phyloP scores from a whole-genome alignment of 768 basidiomycete genomes.

The Collybiopsis confluens region DNA sequence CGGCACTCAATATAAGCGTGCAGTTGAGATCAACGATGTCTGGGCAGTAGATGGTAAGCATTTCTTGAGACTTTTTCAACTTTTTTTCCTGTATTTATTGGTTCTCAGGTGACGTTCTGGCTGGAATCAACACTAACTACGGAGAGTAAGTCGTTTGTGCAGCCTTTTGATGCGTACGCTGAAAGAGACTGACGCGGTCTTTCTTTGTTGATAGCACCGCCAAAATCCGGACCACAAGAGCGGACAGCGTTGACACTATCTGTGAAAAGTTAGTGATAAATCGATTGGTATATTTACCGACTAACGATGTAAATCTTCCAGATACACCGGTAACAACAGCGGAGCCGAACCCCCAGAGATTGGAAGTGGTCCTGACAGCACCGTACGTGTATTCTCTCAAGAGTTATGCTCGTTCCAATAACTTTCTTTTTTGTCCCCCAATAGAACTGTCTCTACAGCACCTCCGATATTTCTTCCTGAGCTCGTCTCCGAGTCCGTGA shows the following conservation, averaged over 20 bases:
- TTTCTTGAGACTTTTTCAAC: not conserved
- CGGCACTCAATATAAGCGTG: not conserved
- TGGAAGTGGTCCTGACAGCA: slow-evolving; percentile 8
- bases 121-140: slow-evolving; percentile 2
- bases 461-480: slow-evolving; percentile 12
- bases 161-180: not conserved
- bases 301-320: not conserved
- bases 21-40: not conserved
- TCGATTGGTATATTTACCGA: not conserved
- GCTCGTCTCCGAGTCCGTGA: too few species aligned
- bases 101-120: not conserved
- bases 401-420: not conserved
- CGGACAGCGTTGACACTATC: not conserved
- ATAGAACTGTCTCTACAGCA: slow-evolving; percentile 6
- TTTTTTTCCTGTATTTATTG: not conserved
- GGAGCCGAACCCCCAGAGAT: slow-evolving; percentile 8
- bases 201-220: not conserved
- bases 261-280: not conserved
- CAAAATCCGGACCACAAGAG: not conserved
- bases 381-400: not conserved
- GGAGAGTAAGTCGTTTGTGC: not conserved
- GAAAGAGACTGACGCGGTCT: not conserved
- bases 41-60: slow-evolving; percentile 5
- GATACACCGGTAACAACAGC: slow-evolving; percentile 10
- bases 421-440: not conserved